Conservation (phyloP, 306 rosid genomes). For the Acmispon strigosus region DNA sequence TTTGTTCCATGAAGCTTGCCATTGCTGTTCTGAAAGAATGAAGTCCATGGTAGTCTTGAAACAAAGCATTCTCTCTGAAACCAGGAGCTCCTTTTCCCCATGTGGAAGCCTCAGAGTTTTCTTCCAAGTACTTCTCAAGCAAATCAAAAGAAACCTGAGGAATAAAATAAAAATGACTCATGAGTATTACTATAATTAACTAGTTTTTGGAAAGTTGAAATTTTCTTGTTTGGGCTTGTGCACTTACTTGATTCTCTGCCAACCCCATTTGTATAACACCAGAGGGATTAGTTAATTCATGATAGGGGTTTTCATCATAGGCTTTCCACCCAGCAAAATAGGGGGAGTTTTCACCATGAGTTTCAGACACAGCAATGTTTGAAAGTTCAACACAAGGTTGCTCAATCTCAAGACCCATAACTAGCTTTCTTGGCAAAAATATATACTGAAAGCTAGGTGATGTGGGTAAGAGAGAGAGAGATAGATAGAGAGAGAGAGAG, state of each 20-base stretch:
- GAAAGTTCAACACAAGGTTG: slow-evolving; percentile 54
- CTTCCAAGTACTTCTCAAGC: slow-evolving; percentile 64
- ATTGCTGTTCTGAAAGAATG: slow-evolving; percentile 70
- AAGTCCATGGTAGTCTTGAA: slow-evolving; percentile 95
- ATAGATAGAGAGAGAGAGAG: background rate
- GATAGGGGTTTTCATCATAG: slow-evolving; percentile 75
- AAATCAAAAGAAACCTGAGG: slow-evolving; percentile 85
- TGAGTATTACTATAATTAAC: too few relatives aligned
- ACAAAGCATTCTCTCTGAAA: slow-evolving; percentile 83
- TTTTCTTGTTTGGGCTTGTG: background rate
- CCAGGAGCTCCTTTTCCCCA: slow-evolving; percentile 52
- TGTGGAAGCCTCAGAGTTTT: slow-evolving; percentile 44
- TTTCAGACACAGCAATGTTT: slow-evolving; percentile 60
- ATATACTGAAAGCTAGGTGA: background rate
- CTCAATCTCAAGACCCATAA: slow-evolving; percentile 62
- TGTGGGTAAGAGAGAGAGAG: slow-evolving; percentile 15
- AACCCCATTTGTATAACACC: slow-evolving; percentile 95
- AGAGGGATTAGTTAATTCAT: slow-evolving; percentile 49
- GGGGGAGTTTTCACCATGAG: slow-evolving; percentile 93
- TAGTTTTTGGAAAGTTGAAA: background rate
- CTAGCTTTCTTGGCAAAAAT: slow-evolving; percentile 17
- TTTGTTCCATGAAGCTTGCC: slow-evolving; percentile 85
- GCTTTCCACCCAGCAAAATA: slow-evolving; percentile 98
- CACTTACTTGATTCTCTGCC: slow-evolving; percentile 90
- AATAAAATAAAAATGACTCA: background rate